phyloP scores from a whole-genome alignment of 345 rosid species.

The Rhodamnia rubescens region DNA sequence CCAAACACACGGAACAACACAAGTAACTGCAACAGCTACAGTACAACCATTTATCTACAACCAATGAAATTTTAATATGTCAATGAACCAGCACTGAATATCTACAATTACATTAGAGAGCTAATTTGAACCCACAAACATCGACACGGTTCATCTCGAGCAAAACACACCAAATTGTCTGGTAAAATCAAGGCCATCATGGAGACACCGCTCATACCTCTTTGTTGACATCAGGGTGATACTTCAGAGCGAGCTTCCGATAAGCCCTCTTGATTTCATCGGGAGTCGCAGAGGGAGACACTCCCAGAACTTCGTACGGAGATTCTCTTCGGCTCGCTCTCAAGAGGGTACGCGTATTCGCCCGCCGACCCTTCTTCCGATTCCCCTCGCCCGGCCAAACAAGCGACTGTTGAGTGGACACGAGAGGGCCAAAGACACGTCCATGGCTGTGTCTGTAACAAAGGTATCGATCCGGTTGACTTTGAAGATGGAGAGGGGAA shows the following conservation, averaged over 20 bases:
- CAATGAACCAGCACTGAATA: not conserved
- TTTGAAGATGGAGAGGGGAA: not conserved
- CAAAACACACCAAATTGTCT: not conserved
- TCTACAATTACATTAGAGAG: not conserved
- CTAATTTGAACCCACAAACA: not conserved
- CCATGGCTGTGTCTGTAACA: not conserved
- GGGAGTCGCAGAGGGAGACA: conserved; percentile 68
- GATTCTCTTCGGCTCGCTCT: conserved; percentile 55
- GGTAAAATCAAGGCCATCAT: not conserved
- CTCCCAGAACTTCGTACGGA: conserved; percentile 82
- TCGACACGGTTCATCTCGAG: not conserved
- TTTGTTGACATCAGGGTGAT: conserved; percentile 92
- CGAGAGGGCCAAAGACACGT: not conserved
- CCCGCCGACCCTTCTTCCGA: not conserved
- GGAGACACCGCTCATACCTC: conserved; percentile 23
- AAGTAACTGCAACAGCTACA: not conserved
- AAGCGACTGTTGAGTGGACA: not conserved
- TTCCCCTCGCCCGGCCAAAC: not conserved
- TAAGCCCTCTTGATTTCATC: conserved; percentile 89
- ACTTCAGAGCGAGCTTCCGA: conserved; percentile 90
- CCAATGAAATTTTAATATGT: not conserved
- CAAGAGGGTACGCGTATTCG: conserved; percentile 3
- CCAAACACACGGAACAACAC: not conserved
- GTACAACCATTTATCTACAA: not conserved
- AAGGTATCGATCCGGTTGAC: not conserved